phyloP scores from a whole-genome alignment of 768 basidiomycete species.

The Serendipita sp. region DNA sequence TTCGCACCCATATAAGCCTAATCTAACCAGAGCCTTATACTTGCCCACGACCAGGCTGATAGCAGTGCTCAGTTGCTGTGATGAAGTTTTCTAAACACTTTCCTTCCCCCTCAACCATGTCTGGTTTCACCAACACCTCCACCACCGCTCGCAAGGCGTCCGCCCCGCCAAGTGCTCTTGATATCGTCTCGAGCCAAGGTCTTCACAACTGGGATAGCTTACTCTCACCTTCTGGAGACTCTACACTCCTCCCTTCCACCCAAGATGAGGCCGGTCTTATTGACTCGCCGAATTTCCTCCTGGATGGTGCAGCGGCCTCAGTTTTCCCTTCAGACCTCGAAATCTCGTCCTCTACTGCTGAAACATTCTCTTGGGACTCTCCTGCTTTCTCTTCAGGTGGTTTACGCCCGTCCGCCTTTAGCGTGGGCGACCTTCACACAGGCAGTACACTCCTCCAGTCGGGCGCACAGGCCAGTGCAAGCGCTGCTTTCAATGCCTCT shows the following conservation, averaged over 20 bases:
- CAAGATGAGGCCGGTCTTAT: background rate
- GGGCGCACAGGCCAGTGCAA: background rate
- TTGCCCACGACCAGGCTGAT: background rate
- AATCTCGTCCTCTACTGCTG: background rate
- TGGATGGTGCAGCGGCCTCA: background rate
- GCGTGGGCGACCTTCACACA: conserved; percentile 1
- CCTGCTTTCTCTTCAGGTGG: background rate
- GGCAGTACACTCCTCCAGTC: background rate
- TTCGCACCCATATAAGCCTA: background rate
- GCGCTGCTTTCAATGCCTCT: background rate
- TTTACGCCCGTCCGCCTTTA: background rate
- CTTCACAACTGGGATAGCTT: background rate
- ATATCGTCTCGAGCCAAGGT: background rate
- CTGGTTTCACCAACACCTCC: background rate
- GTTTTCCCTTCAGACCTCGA: background rate
- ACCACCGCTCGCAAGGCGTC: background rate
- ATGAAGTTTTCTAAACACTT: conserved; percentile 5
- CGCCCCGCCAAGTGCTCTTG: conserved; percentile 1
- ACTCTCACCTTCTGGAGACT: background rate
- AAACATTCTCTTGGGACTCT: conserved; percentile 2
- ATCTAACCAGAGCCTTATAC: background rate
- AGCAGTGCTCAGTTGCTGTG: background rate
- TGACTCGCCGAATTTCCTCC: background rate
- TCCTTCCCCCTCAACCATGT: conserved; percentile 4
- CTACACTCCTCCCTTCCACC: background rate